Evolutionary conservation across 345 rosid genomes (phyloP).

Genomic region (Erodium maritimum): DNA sequence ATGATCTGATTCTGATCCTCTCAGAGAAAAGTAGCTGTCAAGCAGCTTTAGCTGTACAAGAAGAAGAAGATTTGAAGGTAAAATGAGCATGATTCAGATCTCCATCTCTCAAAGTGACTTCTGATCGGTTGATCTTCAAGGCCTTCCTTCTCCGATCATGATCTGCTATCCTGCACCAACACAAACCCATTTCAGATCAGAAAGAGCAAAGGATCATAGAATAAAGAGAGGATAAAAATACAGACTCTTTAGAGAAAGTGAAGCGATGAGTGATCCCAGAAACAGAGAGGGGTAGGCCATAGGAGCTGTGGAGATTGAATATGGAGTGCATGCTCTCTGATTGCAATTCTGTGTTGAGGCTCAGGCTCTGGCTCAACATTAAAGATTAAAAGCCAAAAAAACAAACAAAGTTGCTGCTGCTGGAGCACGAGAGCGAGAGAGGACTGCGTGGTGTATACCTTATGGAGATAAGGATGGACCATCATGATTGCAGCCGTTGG

Average conservation of each 20-base stretch:
- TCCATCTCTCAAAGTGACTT: too few relatives aligned
- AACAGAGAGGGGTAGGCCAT: constrained; percentile 15
- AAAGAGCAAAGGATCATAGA: neutral
- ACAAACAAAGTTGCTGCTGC: too few relatives aligned
- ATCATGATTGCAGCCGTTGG: too few relatives aligned
- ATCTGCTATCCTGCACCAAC: constrained; percentile 13
- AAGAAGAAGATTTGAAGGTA: neutral
- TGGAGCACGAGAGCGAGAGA: too few relatives aligned
- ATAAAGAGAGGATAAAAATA: too few relatives aligned
- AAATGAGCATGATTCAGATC: constrained; percentile 7
- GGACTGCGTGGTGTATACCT: too few relatives aligned
- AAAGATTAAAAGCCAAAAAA: too few relatives aligned
- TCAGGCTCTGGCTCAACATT: too few relatives aligned
- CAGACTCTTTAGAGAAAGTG: constrained; percentile 11
- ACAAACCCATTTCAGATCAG: neutral
- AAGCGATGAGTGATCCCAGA: constrained; percentile 11
- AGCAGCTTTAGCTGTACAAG: constrained; percentile 14
- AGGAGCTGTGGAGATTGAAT: constrained; percentile 8
- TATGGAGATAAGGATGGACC: too few relatives aligned
- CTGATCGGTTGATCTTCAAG: constrained; percentile 6
- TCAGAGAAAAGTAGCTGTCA: neutral
- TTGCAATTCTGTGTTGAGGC: too few relatives aligned
- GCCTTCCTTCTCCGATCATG: constrained; percentile 17
- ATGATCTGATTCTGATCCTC: too few relatives aligned
- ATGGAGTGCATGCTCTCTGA: constrained; percentile 11